Percentiles rank a stretch among this genome's conserved stretches.
phyloP scores from a whole-genome alignment of 257 asterid genomes.

The Solanum medicagineum region DNA sequence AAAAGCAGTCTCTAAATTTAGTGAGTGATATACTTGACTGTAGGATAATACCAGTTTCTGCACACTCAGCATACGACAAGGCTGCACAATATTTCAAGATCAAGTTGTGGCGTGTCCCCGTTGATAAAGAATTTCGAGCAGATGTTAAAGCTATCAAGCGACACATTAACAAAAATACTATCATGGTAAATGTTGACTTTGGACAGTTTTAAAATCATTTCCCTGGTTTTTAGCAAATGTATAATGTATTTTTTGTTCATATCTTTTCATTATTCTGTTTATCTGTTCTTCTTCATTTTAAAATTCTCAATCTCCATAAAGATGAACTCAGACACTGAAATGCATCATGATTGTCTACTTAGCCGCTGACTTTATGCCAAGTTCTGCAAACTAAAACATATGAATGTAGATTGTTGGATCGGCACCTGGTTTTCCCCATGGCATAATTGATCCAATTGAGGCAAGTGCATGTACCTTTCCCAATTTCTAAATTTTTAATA shows the following conservation, averaged over 20 bases:
- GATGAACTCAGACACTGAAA: not conserved
- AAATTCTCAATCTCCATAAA: not conserved
- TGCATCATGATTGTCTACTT: not conserved
- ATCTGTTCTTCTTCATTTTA: not conserved
- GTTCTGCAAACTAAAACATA: constrained; percentile 1
- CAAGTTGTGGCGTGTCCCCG: constrained; percentile 92
- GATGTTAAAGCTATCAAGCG: constrained; percentile 66
- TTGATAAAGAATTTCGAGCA: constrained; percentile 69
- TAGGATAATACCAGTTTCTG: constrained; percentile 96
- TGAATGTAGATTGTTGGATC: constrained; percentile 86
- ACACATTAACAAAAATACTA: constrained; percentile 65
- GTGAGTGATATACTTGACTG: constrained; percentile 17
- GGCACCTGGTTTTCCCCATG: constrained; percentile 99
- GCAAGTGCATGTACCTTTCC: constrained; percentile 18
- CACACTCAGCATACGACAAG: constrained; percentile 98
- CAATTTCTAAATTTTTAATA: not conserved
- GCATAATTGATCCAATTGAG: constrained; percentile 97
- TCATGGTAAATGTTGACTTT: constrained; percentile 41
- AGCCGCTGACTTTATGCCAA: not conserved
- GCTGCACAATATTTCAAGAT: constrained; percentile 95
- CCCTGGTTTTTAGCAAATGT: not conserved
- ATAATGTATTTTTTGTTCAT: not conserved
- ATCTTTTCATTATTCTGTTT: not conserved
- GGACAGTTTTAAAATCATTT: not conserved
- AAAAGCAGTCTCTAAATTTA: not conserved